These are phyloP conservation scores for Ceratobasidium sp. DNA, from an alignment of 1,284 basidiomycete species.

Conservation along the genomic window DNA sequence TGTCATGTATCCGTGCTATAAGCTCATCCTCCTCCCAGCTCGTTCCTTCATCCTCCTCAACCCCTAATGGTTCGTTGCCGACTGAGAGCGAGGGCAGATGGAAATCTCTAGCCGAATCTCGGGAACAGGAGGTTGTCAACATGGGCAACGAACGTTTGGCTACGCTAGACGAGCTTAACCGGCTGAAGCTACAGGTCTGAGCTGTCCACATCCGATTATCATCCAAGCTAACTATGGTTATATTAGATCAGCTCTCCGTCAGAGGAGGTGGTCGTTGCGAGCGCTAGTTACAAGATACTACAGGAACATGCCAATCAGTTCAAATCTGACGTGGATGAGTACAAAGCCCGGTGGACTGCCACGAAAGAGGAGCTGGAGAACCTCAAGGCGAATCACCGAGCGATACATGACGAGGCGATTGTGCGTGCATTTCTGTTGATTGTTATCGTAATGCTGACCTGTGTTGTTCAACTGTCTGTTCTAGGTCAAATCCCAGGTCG, in stretches of 20 bases:
- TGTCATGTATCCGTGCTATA: neutral
- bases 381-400: slow-evolving; percentile 45
- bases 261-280: slow-evolving; percentile 61
- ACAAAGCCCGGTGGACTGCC: slow-evolving; percentile 55
- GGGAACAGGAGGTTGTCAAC: slow-evolving; percentile 37
- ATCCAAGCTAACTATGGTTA: neutral
- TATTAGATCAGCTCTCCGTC: slow-evolving; percentile 61
- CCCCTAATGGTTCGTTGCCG: slow-evolving; percentile 5
- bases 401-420: slow-evolving; percentile 34
- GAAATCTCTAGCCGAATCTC: slow-evolving; percentile 42
- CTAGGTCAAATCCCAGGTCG: slow-evolving; percentile 17
- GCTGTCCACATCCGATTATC: neutral
- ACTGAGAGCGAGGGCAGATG: slow-evolving; percentile 24
- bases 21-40: slow-evolving; percentile 12
- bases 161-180: slow-evolving; percentile 43
- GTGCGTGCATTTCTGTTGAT: neutral
- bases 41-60: neutral
- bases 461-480: neutral
- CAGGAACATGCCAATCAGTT: slow-evolving; percentile 56
- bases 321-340: slow-evolving; percentile 55
- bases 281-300: slow-evolving; percentile 63
- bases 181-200: slow-evolving; percentile 46
- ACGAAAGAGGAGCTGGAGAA: slow-evolving; percentile 60
- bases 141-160: slow-evolving; percentile 38
- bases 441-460: neutral